Evolutionary conservation across 345 rosid genomes (phyloP).

Genomic region (Populus nigra): DNA sequence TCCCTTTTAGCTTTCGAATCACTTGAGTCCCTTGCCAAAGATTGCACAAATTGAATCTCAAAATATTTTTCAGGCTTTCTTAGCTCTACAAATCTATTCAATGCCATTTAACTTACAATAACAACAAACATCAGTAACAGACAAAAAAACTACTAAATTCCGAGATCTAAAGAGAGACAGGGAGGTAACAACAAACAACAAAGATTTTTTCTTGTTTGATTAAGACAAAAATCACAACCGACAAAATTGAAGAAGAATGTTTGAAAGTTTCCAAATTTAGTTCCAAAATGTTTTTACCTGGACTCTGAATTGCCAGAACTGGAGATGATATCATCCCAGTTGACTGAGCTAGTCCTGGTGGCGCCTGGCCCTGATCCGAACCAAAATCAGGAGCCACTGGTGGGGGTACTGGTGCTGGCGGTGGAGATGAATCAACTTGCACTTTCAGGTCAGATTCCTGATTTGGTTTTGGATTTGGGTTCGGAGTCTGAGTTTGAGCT

Average conservation of each 20-base stretch:
- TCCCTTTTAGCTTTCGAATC: conserved; percentile 31
- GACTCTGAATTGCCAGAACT: conserved; percentile 42
- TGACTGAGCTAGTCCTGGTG: conserved; percentile 36
- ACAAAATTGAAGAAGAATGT: conserved; percentile 25
- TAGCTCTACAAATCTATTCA: not conserved
- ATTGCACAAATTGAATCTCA: conserved; percentile 22
- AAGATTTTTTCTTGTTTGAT: conserved; percentile 23
- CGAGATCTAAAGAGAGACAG: conserved; percentile 34
- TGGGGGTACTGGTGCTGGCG: conserved; percentile 13
- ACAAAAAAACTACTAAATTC: conserved; percentile 62
- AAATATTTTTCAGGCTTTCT: conserved; percentile 2
- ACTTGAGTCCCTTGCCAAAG: conserved; percentile 20
- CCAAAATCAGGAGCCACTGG: conserved; percentile 9
- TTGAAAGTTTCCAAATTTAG: conserved; percentile 16
- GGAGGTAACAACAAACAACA: conserved; percentile 19
- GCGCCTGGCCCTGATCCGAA: conserved; percentile 5
- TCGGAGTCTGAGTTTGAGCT: conserved; percentile 32
- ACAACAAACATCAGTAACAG: conserved; percentile 50
- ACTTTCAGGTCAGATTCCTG: conserved; percentile 34
- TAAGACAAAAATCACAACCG: conserved; percentile 31
- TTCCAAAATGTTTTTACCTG: conserved; percentile 36
- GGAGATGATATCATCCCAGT: conserved; percentile 41
- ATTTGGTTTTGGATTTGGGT: conserved; percentile 9
- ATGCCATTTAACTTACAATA: conserved; percentile 11
- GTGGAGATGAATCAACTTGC: conserved; percentile 36